Evolutionary conservation across 2,329 filamentous ascomycete genomes (phyloP).

Genomic region (Atkinsonella texensis): DNA sequence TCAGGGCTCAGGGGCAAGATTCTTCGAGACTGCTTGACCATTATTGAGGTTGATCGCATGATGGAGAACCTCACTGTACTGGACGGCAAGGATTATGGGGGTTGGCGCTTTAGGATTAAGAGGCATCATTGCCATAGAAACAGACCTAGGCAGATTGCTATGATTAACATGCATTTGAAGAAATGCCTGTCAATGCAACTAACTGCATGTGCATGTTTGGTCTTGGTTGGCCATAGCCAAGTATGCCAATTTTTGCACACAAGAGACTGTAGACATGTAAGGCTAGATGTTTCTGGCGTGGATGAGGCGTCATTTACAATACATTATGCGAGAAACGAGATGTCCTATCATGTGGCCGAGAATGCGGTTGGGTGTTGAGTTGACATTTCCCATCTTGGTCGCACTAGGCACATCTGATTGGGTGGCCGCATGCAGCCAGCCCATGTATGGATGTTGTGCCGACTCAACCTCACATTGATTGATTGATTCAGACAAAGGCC

Average conservation of each 20-base stretch:
- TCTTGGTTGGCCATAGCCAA: too few species aligned
- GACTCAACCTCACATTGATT: too few species aligned
- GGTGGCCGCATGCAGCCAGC: neutral
- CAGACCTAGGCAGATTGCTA: constrained; percentile 12
- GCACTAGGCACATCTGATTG: neutral
- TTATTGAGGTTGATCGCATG: neutral
- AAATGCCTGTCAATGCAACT: neutral
- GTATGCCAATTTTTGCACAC: too few species aligned
- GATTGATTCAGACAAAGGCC: too few species aligned
- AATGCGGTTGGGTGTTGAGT: too few species aligned
- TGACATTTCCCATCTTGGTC: too few species aligned
- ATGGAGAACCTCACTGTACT: neutral
- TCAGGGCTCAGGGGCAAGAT: neutral
- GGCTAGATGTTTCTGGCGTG: too few species aligned
- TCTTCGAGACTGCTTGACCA: neutral
- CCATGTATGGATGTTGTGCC: neutral
- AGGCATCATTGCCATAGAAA: constrained; percentile 2
- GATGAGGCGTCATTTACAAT: too few species aligned
- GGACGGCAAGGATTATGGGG: neutral
- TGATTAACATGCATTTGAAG: constrained; percentile 6
- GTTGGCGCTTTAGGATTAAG: neutral
- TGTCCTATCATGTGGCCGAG: too few species aligned
- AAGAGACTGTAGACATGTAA: too few species aligned
- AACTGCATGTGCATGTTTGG: too few species aligned
- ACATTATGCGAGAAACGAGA: too few species aligned